Percentiles rank a stretch among this genome's conserved stretches.
Conservation (phyloP, 106 monocot species). For the Dioscorea alata region DNA sequence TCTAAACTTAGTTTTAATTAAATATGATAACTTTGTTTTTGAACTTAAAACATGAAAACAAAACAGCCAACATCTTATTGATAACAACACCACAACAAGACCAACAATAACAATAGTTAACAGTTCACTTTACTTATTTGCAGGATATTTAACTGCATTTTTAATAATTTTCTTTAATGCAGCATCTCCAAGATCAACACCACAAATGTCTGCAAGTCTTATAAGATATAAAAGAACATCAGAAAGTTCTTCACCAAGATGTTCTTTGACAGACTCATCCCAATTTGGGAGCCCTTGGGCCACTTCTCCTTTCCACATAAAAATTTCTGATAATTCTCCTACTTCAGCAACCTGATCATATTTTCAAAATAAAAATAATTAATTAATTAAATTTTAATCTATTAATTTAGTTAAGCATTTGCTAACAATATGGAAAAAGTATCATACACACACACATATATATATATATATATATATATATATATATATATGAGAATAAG, state of each 20-base stretch:
- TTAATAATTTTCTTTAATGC: slow-evolving; percentile 30
- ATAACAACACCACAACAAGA: not conserved
- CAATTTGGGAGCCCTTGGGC: slow-evolving; percentile 22
- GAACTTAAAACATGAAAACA: too few species aligned
- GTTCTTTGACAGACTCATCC: slow-evolving; percentile 36
- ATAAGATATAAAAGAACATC: slow-evolving; percentile 38
- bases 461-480: not conserved
- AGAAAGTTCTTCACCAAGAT: slow-evolving; percentile 42
- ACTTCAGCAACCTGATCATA: slow-evolving; percentile 32
- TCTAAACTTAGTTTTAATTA: too few species aligned
- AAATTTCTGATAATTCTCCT: slow-evolving; percentile 46
- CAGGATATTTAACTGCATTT: slow-evolving; percentile 35
- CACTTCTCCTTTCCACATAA: slow-evolving; percentile 49
- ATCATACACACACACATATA: too few species aligned
- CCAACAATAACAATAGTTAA: too few species aligned
- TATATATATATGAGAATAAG: not conserved
- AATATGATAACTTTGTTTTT: too few species aligned
- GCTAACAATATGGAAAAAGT: too few species aligned
- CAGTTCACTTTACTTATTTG: not conserved
- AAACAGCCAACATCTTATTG: not conserved
- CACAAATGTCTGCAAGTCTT: slow-evolving; percentile 31
- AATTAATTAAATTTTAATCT: too few species aligned
- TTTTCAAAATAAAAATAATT: not conserved
- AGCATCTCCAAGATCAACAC: slow-evolving; percentile 34
- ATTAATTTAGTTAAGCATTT: too few species aligned